Evolutionary conservation across 345 rosid species (phyloP), one percentile per base, ranked within the genome.

Genomic region (Anastatica hierochuntica): DNA sequence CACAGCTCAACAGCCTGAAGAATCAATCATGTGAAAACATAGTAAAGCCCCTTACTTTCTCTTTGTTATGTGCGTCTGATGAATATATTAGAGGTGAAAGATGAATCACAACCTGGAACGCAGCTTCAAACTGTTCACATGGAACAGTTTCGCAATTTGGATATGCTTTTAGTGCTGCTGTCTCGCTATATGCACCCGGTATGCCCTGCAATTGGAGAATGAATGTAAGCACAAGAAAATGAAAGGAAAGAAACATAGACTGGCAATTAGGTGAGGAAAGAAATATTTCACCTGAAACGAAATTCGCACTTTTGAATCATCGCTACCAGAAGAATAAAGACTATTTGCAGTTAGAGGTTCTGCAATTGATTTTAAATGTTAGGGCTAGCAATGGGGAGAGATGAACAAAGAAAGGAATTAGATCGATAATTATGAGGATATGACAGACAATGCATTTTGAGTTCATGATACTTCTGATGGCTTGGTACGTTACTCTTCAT

Each of bases 111-210:
- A 89, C 97, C 85, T 90, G 75, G 58, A 90, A 90, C 12, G 87
- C 81, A 49, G 80, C 75, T 81, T 92, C 98, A 52, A 81, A 83
- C 52, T 85, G 74, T 12, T 85, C 90, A 49, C 98, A 85, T 9
- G 98, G 97, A 26, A 92, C 84, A 4, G 97, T 80, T 65, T 88
- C 94, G 58, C 95, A 83, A 24, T 76, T 76, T 24, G 98, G 97
- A 66, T 85, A 88, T 33, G 79, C 94, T 73, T 88, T 76, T 51
- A 75, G 67, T 16, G 96, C 97, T 10, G 97, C 98, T 68, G 83
- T 80, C 79, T 92, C 98, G 23, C 95, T 79, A 60, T 83, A 88
- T 24, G 94, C 94, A 68, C 98, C 98, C 4, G 94, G 76, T 46
- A 79, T 66, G 12, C 98, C 97, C 98, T 92, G 64, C 43, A 76